Base-by-base conservation (phyloP, 148 eudicot genomes). In the Hydrangea macrophylla region DNA sequence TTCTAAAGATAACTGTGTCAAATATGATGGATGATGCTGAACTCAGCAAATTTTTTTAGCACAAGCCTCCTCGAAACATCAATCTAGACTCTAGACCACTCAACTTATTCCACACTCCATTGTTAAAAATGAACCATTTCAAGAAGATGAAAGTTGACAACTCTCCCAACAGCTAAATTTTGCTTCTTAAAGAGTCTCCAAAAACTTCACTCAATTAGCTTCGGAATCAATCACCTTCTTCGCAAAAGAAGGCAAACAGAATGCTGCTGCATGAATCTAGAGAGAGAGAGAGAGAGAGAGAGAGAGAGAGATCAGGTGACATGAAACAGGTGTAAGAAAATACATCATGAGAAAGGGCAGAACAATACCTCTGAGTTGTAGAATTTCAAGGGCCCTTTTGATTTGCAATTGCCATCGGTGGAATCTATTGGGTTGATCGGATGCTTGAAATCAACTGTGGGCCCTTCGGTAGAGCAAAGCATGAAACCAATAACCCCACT, bases 401-500 rank as follows among this genome's bases (percentile, higher is more conserved):
- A 66, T 48, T 80, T 75, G 75, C 32, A 80, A 7, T 77, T 75
- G 70, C 72, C 64, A 2, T 82, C 83, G 18, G 72, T 69, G 55
- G 78, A 76, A 75, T 88, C 97, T 65, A 90, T 88, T 2, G 93
- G 84, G 84, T 88, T 88, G 68, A 88, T 71, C 2, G 96, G 96
- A 72, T 84, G 59, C 85, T 78, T 90, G 57, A 90, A 90, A 77
- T 90, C 85, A 60, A 90, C 96, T 27, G 55, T 33, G 25, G 91
- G 88, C 17, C 96, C 96, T 84, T 86, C 90, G 9, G 93, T 90
- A 0, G 96, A 88, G 67, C 96, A 90, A 39, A 88, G 84, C 96
- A 90, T 90, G 71, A 90, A 90, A 44, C 96, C 96, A 62, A 90
- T 90, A 36, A 88, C 88, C 24, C 93, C 96, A 80, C 96, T 90